These are phyloP conservation scores for Micractinium conductrix DNA, from an alignment of 139 green algal species.

Conservation along the genomic window DNA sequence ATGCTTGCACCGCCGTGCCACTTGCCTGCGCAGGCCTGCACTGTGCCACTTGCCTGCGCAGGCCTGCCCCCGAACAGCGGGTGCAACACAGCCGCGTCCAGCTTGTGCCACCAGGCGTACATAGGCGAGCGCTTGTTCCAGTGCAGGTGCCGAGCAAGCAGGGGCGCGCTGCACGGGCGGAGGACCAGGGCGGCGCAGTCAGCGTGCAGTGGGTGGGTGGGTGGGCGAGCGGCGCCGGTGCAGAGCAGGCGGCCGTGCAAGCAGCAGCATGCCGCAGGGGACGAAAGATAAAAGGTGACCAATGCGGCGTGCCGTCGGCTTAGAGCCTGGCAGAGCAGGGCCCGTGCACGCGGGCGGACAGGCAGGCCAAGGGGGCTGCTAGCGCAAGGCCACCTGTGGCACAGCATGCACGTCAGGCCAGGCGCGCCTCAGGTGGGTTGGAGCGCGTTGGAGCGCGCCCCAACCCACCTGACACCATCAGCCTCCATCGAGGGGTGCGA, in stretches of 20 bases:
- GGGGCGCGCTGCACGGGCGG: background rate
- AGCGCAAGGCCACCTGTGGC: no score
- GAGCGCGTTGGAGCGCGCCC: no score
- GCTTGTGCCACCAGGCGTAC: constrained; percentile 12
- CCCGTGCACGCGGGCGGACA: no score
- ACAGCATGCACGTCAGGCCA: no score
- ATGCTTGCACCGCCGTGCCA: no score
- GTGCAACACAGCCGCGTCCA: background rate
- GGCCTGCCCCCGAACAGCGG: constrained; percentile 11
- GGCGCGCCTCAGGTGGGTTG: no score
- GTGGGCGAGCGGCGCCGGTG: background rate
- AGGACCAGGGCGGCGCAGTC: background rate
- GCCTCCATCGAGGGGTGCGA: background rate
- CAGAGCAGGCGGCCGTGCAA: background rate
- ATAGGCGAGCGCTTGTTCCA: constrained; percentile 4
- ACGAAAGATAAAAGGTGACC: no score
- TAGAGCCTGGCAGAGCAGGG: no score
- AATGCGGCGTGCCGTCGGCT: no score
- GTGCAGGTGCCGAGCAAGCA: constrained; percentile 21
- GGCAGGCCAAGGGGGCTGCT: no score
- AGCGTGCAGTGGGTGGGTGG: background rate
- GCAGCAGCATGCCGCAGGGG: background rate
- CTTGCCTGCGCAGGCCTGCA: no score
- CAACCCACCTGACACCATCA: constrained; percentile 9
- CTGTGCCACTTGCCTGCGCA: background rate